These are phyloP conservation scores for Prunella vulgaris DNA, from an alignment of 257 asterid species.

Conservation along the genomic window DNA sequence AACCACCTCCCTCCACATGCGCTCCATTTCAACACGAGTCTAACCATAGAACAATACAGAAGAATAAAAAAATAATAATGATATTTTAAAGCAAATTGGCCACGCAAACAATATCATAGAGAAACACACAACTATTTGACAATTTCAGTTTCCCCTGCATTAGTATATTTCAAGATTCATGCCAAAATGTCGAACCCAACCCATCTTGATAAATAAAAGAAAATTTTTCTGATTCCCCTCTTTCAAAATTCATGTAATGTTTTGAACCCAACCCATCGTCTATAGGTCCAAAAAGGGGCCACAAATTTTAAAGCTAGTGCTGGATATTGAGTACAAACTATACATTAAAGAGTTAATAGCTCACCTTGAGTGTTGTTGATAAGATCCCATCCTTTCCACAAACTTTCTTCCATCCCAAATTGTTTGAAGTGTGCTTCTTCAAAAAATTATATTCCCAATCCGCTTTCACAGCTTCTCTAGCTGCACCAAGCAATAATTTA, in stretches of 20 bases:
- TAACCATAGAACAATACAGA: constrained; percentile 28
- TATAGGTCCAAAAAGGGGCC: neutral
- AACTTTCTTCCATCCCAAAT: constrained; percentile 82
- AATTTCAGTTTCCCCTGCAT: neutral
- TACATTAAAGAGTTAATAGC: neutral
- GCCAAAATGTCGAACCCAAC: neutral
- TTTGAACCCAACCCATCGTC: constrained; percentile 3
- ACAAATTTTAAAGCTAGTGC: neutral
- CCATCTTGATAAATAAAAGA: no score
- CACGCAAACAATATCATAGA: neutral
- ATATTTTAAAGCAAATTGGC: constrained; percentile 28
- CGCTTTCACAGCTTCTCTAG: constrained; percentile 94
- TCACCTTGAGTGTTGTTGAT: constrained; percentile 78
- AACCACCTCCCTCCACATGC: constrained; percentile 59
- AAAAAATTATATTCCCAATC: constrained; percentile 82
- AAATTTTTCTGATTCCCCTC: no score
- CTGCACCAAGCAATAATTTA: constrained; percentile 88
- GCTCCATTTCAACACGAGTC: constrained; percentile 89
- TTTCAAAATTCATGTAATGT: no score
- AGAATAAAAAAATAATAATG: constrained; percentile 15
- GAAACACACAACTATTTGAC: neutral
- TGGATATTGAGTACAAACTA: constrained; percentile 1
- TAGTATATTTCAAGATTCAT: constrained; percentile 1
- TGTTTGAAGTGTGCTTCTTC: constrained; percentile 54
- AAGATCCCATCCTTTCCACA: constrained; percentile 89